Base-by-base conservation (phyloP, 768 basidiomycete species). In the Gelatoporia subvermispora region DNA sequence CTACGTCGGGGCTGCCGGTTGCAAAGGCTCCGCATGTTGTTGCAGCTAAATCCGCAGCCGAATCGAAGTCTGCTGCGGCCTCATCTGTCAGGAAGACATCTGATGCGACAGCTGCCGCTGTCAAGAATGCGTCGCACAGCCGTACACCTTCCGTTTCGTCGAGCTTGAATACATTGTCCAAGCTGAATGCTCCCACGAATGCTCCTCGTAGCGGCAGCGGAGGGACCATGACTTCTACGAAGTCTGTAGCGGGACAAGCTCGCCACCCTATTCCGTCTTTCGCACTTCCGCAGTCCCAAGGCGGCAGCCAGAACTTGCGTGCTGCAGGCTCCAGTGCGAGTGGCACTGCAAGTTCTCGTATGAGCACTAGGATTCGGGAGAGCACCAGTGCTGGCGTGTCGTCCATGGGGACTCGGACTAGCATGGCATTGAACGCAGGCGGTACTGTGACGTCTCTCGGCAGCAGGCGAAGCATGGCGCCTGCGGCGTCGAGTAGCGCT, bases 371-470 rank as follows among this genome's bases (percentile, higher is more conserved):
- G 17, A 45, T 8, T 52, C 48, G 8, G 22, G 49, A 38, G 13
- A 41, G 46, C 41, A 48, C 45, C 35, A 28, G 48, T 9, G 34
- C 63, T 62, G 48, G 60, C 61, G 51, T 51, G 3, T 65, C 64
- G 1, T 65, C 66, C 11, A 49, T 65, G 34, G 67, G 66, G n/a
- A 63, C 67, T 8, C 56, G 63, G 36, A 58, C 53, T 2, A 57
- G 59, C 24, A 56, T 55, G 3, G 50, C 55, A 4, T 55, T 67
- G 3, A 62, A 57, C 22, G 43, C 57, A 20, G 51, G 66, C 41
- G 57, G 60, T 15, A 49, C 62, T 0, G 67, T 71, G 0, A 75
- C 74, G 1, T 78, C 79, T 0, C 62, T 79, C 11, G 78, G 76
- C 1, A 73, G 72, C 0, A 65, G 70, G 24, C 58, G 61, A n/a